Base-by-base conservation (phyloP, 371 early-diverging fungal species). In the Mucor lusitanicus region DNA sequence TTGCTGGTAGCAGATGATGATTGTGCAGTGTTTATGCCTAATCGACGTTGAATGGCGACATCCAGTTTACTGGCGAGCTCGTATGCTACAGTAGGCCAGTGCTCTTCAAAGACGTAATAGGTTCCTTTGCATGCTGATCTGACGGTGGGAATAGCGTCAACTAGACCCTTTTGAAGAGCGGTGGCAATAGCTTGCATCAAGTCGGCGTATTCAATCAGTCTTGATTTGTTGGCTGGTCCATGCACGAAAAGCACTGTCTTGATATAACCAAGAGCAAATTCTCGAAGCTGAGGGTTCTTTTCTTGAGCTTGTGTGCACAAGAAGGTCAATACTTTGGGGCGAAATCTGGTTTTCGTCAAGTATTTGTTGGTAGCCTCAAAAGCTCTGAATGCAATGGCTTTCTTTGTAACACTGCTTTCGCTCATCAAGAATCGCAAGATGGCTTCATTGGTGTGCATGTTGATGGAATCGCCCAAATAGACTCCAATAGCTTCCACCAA, bases 251-350 rank as follows among this genome's bases (percentile, higher is more conserved):
- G 35, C 3, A 83, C 42, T 28, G 73, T 69, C 48, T 68, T 68
- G 32, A 73, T 57, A 60, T 72, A 79, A 2, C 56, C 63, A 19
- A 76, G 35, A 3, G 78, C 67, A 48, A 58, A 74, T 33, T 74
- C 68, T 30, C 78, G 71, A 42, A 70, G 68, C 32, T 83, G 81
- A 9, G 69, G 72, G 42, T 76, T 83, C 63, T 79, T 81, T 27
- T 59, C 82, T 1, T 65, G 53, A 12, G 69, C 53, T 17, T 59
- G 35, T 23, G 53, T 50, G 28, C 63, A 65, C 8, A 82, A 53
- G 9, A 71, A 59, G 6, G 40, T 39, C 4, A 81, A 13, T 3
- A 61, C 63, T 39, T 69, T 76, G 1, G 61, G 42, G 28, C 74
- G 73, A 56, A 71, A 82, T 12, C 54, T n/a, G 0, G 69, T 76